Evolutionary conservation across 2,329 filamentous ascomycete genomes (phyloP).

Genomic region (Trichoderma atroviride): DNA sequence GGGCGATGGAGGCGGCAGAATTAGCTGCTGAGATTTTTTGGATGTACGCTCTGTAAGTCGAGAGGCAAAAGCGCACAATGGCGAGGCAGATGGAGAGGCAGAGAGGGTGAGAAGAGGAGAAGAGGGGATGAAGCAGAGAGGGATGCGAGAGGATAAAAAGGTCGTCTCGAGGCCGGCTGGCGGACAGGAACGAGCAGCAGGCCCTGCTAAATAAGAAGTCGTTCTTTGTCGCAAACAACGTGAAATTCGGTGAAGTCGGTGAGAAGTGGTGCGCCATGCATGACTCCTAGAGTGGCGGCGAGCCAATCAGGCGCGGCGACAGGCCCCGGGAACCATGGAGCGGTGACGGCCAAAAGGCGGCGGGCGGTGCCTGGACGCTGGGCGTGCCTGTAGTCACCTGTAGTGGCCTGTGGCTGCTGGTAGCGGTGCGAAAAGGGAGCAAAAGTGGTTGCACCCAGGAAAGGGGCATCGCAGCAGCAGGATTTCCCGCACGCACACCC

Average conservation of each 20-base stretch:
- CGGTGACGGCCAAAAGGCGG: conserved; percentile 30
- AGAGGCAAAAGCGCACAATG: neutral
- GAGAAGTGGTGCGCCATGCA: conserved; percentile 31
- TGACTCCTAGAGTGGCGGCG: conserved; percentile 29
- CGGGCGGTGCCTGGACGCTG: conserved; percentile 29
- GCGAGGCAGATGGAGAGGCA: neutral
- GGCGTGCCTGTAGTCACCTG: conserved; percentile 18
- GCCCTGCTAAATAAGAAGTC: conserved; percentile 18
- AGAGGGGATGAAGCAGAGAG: neutral
- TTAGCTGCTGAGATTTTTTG: conserved; percentile 3
- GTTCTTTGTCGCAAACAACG: conserved; percentile 25
- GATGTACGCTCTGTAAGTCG: neutral
- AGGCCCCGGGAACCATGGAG: conserved; percentile 28
- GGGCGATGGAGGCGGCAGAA: conserved; percentile 19
- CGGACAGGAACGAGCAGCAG: conserved; percentile 10
- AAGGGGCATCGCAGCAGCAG: conserved; percentile 16
- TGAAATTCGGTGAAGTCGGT: conserved; percentile 41
- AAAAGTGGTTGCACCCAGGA: conserved; percentile 24
- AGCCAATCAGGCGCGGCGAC: conserved; percentile 30
- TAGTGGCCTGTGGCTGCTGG: neutral
- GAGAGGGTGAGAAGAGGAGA: neutral
- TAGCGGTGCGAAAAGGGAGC: neutral
- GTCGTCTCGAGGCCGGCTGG: conserved; percentile 5
- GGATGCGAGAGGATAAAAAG: conserved; percentile 7
- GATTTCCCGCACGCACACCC: conserved; percentile 10